Percentiles rank a stretch among this genome's conserved stretches.
phyloP scores from a whole-genome alignment of 2,329 filamentous ascomycete genomes.

The Aspergillus novofumigatus region DNA sequence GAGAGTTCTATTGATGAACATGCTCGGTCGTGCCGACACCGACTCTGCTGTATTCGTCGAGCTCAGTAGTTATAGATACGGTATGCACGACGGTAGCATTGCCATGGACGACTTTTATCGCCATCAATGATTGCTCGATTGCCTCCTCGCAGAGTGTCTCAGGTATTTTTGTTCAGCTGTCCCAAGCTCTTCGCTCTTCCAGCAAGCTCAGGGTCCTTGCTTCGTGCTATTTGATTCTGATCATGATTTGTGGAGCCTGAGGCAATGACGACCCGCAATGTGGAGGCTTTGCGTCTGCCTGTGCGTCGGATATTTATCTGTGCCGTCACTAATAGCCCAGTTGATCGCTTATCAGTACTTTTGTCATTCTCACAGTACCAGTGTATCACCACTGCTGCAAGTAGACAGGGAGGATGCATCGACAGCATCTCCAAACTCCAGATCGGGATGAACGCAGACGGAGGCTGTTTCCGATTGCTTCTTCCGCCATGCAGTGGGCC shows the following conservation, averaged over 20 bases:
- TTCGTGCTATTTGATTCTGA: slow-evolving; percentile 24
- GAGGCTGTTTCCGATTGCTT: background rate
- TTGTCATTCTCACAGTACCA: background rate
- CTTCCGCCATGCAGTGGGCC: background rate
- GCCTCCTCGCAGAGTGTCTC: slow-evolving; percentile 23
- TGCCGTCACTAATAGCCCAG: background rate
- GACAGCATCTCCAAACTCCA: background rate
- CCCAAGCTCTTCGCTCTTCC: background rate
- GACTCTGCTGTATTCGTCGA: background rate
- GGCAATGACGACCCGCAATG: slow-evolving; percentile 14
- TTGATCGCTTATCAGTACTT: slow-evolving; percentile 13
- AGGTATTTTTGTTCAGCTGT: slow-evolving; percentile 9
- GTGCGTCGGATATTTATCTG: slow-evolving; percentile 20
- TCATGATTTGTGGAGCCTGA: slow-evolving; percentile 10
- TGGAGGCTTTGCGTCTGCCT: slow-evolving; percentile 11
- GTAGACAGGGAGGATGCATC: background rate
- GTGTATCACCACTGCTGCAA: background rate
- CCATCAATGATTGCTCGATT: background rate
- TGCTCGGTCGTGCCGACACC: background rate
- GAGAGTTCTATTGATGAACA: background rate
- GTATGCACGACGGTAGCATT: background rate
- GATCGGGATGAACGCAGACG: background rate
- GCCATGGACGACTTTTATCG: background rate
- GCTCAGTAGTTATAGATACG: background rate
- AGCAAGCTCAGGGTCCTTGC: slow-evolving; percentile 26